A percentile compares a stretch with the other conserved stretches of the same genome.
phyloP scores from a whole-genome alignment of 2,329 filamentous ascomycete genomes.

The Neofusicoccum sp. region DNA sequence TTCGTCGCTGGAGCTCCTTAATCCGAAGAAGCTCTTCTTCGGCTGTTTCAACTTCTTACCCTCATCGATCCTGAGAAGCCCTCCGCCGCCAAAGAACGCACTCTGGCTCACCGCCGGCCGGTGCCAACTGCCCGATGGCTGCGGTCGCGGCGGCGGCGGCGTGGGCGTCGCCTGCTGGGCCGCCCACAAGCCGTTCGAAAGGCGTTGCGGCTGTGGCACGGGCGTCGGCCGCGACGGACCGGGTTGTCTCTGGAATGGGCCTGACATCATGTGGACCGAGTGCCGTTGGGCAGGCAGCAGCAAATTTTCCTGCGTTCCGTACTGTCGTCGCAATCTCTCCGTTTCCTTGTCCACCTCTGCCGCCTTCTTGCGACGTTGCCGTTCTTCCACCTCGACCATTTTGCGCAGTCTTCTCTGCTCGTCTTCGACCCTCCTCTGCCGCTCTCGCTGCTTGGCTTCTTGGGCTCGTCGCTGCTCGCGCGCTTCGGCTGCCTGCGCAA shows the following conservation, averaged over 20 bases:
- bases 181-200: background rate
- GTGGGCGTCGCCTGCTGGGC: background rate
- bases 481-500: background rate
- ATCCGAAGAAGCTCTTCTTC: constrained; percentile 38
- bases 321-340: constrained; percentile 65
- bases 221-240: constrained; percentile 1
- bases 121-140: constrained; percentile 28
- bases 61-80: constrained; percentile 26
- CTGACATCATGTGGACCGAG: background rate
- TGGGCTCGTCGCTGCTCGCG: constrained; percentile 32
- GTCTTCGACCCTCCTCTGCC: constrained; percentile 55
- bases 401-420: constrained; percentile 62
- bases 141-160: constrained; percentile 19
- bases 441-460: constrained; percentile 48
- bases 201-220: background rate
- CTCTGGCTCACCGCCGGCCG: constrained; percentile 27
- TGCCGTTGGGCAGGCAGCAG: background rate
- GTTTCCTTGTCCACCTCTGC: constrained; percentile 69
- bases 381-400: constrained; percentile 66
- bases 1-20: constrained; percentile 32
- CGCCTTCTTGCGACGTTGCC: constrained; percentile 48
- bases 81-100: constrained; percentile 35
- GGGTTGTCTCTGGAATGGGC: background rate
- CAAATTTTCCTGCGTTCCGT: constrained; percentile 47
- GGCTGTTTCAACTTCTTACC: constrained; percentile 34